Percentiles rank a stretch among this genome's conserved stretches.
phyloP scores from a whole-genome alignment of 2,329 filamentous ascomycete genomes.

The Magnaporthiopsis rhizophila region DNA sequence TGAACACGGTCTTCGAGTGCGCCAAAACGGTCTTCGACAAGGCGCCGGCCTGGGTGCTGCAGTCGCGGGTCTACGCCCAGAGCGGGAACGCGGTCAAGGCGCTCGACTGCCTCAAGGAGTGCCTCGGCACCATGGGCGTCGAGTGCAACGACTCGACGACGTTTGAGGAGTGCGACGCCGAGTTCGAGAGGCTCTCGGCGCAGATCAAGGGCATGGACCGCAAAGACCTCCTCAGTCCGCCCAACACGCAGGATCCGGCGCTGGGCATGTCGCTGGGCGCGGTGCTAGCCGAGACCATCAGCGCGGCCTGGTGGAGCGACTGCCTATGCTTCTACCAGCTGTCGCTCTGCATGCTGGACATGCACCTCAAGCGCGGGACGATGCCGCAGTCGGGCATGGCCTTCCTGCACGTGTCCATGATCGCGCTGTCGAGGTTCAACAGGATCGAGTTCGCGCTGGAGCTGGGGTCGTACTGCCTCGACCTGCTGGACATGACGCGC shows the following conservation, averaged over 20 bases:
- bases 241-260: constrained; percentile 38
- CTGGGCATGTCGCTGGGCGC: constrained; percentile 55
- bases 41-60: constrained; percentile 74
- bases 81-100: constrained; percentile 63
- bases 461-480: constrained; percentile 53
- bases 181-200: constrained; percentile 57
- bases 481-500: constrained; percentile 54
- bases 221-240: constrained; percentile 34
- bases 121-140: constrained; percentile 62
- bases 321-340: constrained; percentile 65
- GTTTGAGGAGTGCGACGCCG: constrained; percentile 68
- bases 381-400: constrained; percentile 63
- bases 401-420: constrained; percentile 60
- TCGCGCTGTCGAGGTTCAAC: constrained; percentile 62
- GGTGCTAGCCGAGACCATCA: constrained; percentile 61
- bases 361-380: constrained; percentile 54
- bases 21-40: constrained; percentile 70
- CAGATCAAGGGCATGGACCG: constrained; percentile 52
- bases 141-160: constrained; percentile 56
- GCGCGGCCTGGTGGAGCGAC: constrained; percentile 67
- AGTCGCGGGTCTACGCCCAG: constrained; percentile 70
- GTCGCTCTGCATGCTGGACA: constrained; percentile 56
- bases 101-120: constrained; percentile 61
- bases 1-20: constrained; percentile 61
- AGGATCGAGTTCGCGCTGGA: constrained; percentile 62